Conservation (phyloP, 192 early-diverging fungal species). For the Radiomyces spectabilis region DNA sequence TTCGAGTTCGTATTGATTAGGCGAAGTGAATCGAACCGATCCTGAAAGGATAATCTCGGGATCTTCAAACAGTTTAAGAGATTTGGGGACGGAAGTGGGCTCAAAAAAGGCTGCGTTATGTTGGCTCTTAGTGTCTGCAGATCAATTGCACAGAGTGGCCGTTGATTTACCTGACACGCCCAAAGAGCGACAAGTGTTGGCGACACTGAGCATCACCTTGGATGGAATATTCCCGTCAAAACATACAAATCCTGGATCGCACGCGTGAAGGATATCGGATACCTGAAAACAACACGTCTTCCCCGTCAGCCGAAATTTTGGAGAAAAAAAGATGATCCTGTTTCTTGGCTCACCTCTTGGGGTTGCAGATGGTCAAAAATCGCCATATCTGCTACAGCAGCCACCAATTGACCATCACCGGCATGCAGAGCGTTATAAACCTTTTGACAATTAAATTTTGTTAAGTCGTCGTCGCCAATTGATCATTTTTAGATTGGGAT, state of each 20-base stretch:
- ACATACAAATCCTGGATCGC: conserved; percentile 44
- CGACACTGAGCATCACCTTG: conserved; percentile 35
- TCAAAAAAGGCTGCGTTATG: conserved; percentile 65
- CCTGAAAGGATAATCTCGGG: conserved; percentile 27
- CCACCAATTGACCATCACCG: conserved; percentile 59
- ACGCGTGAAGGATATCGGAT: conserved; percentile 15
- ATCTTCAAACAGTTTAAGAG: conserved; percentile 40
- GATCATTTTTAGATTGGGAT: neutral
- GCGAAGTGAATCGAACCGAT: conserved; percentile 51
- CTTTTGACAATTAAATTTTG: conserved; percentile 14
- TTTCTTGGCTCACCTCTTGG: neutral
- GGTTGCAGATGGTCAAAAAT: conserved; percentile 53
- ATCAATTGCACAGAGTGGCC: neutral
- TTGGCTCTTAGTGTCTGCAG: neutral
- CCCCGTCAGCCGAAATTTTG: too few relatives aligned
- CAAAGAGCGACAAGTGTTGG: conserved; percentile 22
- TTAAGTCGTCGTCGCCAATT: too few relatives aligned
- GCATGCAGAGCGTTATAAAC: conserved; percentile 74
- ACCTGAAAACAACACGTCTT: conserved; percentile 24
- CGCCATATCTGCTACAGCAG: conserved; percentile 91
- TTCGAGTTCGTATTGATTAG: conserved; percentile 65
- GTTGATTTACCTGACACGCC: conserved; percentile 38
- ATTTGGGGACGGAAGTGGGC: conserved; percentile 87
- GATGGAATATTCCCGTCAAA: conserved; percentile 70
- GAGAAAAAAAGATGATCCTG: neutral